Evolutionary conservation across 1,284 basidiomycete genomes (phyloP), one percentile per base, ranked within the genome.

Genomic region (Pseudozyma thailandica): DNA sequence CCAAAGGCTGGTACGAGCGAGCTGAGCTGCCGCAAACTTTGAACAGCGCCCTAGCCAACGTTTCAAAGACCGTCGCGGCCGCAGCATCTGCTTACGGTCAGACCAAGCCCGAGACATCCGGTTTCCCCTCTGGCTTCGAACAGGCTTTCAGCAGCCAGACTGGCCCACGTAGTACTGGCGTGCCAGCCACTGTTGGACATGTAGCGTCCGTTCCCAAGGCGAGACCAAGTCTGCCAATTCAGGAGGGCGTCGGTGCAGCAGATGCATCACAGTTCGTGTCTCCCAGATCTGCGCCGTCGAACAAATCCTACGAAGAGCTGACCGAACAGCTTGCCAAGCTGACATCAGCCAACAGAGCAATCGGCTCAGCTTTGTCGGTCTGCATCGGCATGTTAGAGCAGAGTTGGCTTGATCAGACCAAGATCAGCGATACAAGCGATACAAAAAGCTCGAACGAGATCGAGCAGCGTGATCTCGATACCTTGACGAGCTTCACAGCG

Each of bases 1-100:
- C 78, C 26, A 65, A 70, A 33, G 75, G 75, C 37, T 60, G 78
- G 48, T 80, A 78, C 48, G 69, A 77, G 30, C 59, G 70, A 18
- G 69, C 78, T 15, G 68, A 71, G 38, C 48, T 71, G 15, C 68
- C 68, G 7, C 68, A 71, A 30, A 56, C 49, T 26, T 42, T 79
- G 23, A 65, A 61, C 26, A 73, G 51, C 39, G 65, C 76, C 3
- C 52, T 78, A 3, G 58, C 59, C 12, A 77, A 77, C 41, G 70
- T 77, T 16, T 74, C 74, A 5, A 56, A 54, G 15, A 73, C 65
- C 1, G 78, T 78, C 21, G 68, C 68, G 9, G 62, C 65, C 20
- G 64, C 69, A 7, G 69, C 56, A 1, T 56, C 60, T 4, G 64
- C 69, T 1, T 58, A 57, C n/a, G 55, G 54, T 8, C 8, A 51